These are phyloP conservation scores for Dryas octopetala DNA, from an alignment of 306 rosid genomes.

Conservation along the genomic window DNA sequence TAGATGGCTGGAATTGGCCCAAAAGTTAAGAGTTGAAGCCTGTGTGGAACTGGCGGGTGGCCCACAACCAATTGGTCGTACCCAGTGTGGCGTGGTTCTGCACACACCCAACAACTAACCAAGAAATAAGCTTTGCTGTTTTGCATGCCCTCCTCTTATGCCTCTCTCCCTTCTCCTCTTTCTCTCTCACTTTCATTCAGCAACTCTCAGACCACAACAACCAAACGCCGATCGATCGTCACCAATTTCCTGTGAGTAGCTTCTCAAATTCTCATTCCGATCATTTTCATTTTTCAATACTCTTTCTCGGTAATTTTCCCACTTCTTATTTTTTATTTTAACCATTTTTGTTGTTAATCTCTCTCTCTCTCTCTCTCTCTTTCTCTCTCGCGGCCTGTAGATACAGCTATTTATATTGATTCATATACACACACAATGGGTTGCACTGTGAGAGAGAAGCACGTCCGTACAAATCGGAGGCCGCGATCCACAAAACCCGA, in stretches of 20 bases:
- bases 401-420: neutral
- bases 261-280: neutral
- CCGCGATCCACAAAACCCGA: slow-evolving; percentile 54
- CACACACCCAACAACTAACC: neutral
- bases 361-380: too few species aligned
- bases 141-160: neutral
- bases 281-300: neutral
- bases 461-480: slow-evolving; percentile 71
- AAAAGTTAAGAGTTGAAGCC: neutral
- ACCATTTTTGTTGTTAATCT: neutral
- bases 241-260: slow-evolving; percentile 27
- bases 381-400: neutral
- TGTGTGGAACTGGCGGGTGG: neutral
- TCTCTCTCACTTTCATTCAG: neutral
- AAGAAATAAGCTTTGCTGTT: neutral
- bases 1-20: neutral
- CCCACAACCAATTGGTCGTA: neutral
- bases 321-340: neutral
- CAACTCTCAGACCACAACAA: slow-evolving; percentile 4
- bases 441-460: slow-evolving; percentile 81
- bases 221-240: slow-evolving; percentile 32
- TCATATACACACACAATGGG: slow-evolving; percentile 47
- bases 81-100: neutral
- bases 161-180: neutral
- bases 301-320: neutral